Evolutionary conservation across 2,329 filamentous ascomycete species (phyloP).

Genomic region (Fusarium concolor): DNA sequence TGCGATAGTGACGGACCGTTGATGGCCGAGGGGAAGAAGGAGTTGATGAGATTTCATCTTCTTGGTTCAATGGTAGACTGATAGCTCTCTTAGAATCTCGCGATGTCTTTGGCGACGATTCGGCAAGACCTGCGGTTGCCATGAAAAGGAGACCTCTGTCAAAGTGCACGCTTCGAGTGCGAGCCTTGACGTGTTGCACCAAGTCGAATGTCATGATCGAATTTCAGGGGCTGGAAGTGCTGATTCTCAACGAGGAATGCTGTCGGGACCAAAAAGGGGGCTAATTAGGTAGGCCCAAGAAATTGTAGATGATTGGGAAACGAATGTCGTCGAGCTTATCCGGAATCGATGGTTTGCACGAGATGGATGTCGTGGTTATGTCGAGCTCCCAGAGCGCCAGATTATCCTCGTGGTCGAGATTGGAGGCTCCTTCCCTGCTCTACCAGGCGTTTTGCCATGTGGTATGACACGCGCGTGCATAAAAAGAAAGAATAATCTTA

Average conservation of each 20-base stretch:
- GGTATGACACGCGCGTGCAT: constrained; percentile 33
- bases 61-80: constrained; percentile 44
- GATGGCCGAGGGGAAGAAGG: constrained; percentile 17
- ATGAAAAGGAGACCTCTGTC: constrained; percentile 49
- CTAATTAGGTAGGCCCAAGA: constrained; percentile 57
- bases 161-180: constrained; percentile 63
- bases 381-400: constrained; percentile 21
- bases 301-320: constrained; percentile 58
- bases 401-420: constrained; percentile 40
- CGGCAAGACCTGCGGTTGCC: constrained; percentile 27
- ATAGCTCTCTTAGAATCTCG: constrained; percentile 50
- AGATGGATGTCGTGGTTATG: constrained; percentile 18
- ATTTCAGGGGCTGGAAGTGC: constrained; percentile 44
- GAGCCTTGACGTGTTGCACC: constrained; percentile 57
- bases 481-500: constrained; percentile 54
- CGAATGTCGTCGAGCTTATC: constrained; percentile 52
- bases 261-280: constrained; percentile 51
- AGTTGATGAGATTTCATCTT: constrained; percentile 14
- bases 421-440: constrained; percentile 42
- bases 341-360: constrained; percentile 44
- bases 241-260: constrained; percentile 43
- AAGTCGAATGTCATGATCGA: constrained; percentile 57
- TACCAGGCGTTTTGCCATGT: constrained; percentile 39
- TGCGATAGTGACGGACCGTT: constrained; percentile 57
- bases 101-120: constrained; percentile 26